These are phyloP conservation scores for Paramecium sonneborni DNA, from an alignment of 73 alveolate species.

Conservation along the genomic window DNA sequence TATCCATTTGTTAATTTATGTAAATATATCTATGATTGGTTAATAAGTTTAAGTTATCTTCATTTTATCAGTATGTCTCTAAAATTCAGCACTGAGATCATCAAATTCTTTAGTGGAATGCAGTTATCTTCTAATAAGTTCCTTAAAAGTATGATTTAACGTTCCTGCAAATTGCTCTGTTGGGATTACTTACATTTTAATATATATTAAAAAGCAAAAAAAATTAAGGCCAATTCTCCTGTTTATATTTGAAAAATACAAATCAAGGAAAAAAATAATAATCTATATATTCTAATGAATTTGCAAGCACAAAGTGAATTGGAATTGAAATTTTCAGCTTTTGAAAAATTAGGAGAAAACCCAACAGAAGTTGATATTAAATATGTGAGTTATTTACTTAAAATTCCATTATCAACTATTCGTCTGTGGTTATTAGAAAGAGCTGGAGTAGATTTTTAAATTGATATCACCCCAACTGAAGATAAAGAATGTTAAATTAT, in stretches of 20 bases:
- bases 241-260: background rate
- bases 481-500: background rate
- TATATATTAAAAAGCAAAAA: background rate
- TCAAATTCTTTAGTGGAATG: background rate
- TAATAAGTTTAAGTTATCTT: background rate
- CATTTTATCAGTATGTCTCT: background rate
- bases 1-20: background rate
- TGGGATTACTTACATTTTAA: background rate
- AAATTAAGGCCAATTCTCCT: background rate
- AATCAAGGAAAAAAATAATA: background rate
- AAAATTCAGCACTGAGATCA: background rate
- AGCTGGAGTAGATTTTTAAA: background rate
- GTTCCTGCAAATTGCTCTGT: background rate
- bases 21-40: background rate
- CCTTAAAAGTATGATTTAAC: background rate
- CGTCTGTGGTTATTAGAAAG: background rate
- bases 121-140: background rate
- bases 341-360: background rate
- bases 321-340: background rate
- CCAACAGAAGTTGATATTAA: slow-evolving; percentile 16
- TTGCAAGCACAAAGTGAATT: background rate
- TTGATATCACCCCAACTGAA: background rate
- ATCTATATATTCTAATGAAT: background rate
- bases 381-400: background rate
- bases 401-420: background rate